Evolutionary conservation across 1,284 basidiomycete genomes (phyloP), one percentile per base, ranked within the genome.

Genomic region (Ceratobasidium sp.): DNA sequence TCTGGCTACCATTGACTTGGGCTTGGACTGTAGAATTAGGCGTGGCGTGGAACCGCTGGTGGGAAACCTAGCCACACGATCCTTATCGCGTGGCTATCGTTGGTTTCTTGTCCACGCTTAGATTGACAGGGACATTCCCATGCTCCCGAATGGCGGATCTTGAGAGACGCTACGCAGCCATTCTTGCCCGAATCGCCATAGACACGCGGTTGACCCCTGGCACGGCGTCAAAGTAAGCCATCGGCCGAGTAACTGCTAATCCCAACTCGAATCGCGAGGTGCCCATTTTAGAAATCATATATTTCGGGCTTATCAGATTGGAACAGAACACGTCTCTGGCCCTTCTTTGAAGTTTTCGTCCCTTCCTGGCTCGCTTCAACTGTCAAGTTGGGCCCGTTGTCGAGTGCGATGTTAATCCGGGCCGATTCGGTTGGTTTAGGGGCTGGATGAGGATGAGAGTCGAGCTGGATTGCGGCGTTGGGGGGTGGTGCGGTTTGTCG

Each of bases 271-370:
- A 57, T 23, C 1, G 55, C 50, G 16, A 7, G 14, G 5, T 55
- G 14, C 18, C 33, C 10, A 6, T 14, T 52, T 54, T 48, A 90
- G 82, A 90, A 90, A 80, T 90, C 89, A 79, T 90, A 90, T 82
- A 90, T 80, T 81, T 93, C 93, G 50, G 90, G 90, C 79, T 87
- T 86, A 81, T 93, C 92, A 78, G 89, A 89, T 73, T 87, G 87
- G 83, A 94, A 94, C 1, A 88, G 90, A 1, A 94, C 93, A 79
- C 86, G 89, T 85, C 93, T 88, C 18, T 84, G 81, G 81, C 87
- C 88, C 78, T 78, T 66, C 70, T 81, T 81, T 69, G 76, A 74
- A 52, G 46, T 35, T 54, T 41, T 55, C n/a, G 55, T 64, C 6
- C 71, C 73, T 65, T 67, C 73, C 27, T 66, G 78, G 52, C 73